Evolutionary conservation across 768 basidiomycete species (phyloP), one percentile per base, ranked within the genome.

Genomic region (Strobilomyces confusus): DNA sequence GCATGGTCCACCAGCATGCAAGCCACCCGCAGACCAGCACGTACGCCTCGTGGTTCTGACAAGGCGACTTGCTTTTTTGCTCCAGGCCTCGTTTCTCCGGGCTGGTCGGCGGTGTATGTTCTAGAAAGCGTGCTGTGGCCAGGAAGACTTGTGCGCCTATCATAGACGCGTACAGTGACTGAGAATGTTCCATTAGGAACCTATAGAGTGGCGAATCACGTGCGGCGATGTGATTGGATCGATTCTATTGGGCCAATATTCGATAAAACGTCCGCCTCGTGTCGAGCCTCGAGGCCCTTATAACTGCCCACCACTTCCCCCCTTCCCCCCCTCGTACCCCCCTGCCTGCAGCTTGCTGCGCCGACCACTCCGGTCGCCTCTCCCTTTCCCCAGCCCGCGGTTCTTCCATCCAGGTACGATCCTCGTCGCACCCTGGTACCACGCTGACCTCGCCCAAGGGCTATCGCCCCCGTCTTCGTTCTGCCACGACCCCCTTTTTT

Each of bases 271-370:
- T 55, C 20, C 5, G 59, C 67, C 67, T 68, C 67, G 59, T 68
- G 67, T 51, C 44, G 0, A 2, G 59, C 67, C 66, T 66, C 63
- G 57, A 64, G 66, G 63, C 6, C 52, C 42, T 55, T 63, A 67
- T 58, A 63, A 25, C 51, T 50, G 41, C 1, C 11, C 58, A 41
- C 51, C 42, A 25, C 22, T 48, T 26, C 8, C 5, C 44, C 34
- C 30, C 14, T 25, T 20, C 25, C 42, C 42, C 19, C 5, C 55
- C 38, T 26, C 49, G 59, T 44, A 48, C 59, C 58, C 61, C 56
- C 56, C 19, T 52, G 45, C 48, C 48, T 59, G 54, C 55, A 54
- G 56, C 54, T 61, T 26, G 54, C 59, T 65, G 61, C 60, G 55
- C 60, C 56, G 63, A 58, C 57, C 50, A 56, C 58, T 58, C 65